Percentiles rank a stretch among this genome's conserved stretches.
phyloP scores from a whole-genome alignment of 306 rosid species.

The Rosa persica region DNA sequence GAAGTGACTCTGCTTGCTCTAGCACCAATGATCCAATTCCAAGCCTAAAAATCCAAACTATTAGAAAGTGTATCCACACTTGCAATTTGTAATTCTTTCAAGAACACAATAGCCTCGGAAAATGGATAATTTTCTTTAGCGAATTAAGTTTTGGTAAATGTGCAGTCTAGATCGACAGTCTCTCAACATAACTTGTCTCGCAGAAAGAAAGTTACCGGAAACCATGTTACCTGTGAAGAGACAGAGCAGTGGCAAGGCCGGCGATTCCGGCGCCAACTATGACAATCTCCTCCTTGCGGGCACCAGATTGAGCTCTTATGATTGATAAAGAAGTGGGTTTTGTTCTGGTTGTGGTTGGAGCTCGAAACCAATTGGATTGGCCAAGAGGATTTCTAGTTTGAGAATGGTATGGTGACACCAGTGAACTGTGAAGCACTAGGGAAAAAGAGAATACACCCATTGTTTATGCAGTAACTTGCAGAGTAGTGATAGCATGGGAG shows the following conservation, averaged over 20 bases:
- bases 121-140: not conserved
- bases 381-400: conserved; percentile 15
- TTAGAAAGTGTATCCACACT: not conserved
- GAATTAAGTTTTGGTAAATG: not conserved
- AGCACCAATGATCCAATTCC: conserved; percentile 66
- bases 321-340: conserved; percentile 17
- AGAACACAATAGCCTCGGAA: not conserved
- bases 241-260: conserved; percentile 73
- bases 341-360: conserved; percentile 21
- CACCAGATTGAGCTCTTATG: conserved; percentile 42
- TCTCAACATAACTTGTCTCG: not conserved
- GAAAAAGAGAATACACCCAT: conserved; percentile 45
- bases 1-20: conserved; percentile 60
- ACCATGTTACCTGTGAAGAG: conserved; percentile 59
- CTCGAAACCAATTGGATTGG: conserved; percentile 12
- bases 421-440: conserved; percentile 28
- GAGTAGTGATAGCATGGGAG: conserved; percentile 2
- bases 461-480: not conserved
- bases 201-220: not conserved
- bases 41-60: conserved; percentile 41
- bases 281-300: conserved; percentile 51
- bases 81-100: not conserved
- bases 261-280: conserved; percentile 77
- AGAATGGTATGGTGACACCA: conserved; percentile 21
- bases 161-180: not conserved